Conservation (phyloP, 352 stramenopile genomes). For the Globisporangium uncinulatum region DNA sequence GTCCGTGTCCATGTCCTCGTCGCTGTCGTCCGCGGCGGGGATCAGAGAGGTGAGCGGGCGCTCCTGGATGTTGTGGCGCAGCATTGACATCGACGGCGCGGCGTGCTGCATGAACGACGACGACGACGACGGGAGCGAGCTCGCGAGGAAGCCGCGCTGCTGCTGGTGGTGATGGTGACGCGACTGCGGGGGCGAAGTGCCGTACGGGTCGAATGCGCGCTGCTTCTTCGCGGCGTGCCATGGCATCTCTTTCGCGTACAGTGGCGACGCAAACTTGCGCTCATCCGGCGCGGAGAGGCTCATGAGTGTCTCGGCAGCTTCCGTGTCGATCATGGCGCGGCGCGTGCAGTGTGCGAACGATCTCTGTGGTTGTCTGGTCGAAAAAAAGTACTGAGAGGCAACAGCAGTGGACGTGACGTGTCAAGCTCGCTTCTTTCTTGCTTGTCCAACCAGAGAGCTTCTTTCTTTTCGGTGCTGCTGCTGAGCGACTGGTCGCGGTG, state of each 20-base stretch:
- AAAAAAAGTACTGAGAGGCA: too few relatives aligned
- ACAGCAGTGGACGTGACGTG: slow-evolving; percentile 11
- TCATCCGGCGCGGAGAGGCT: slow-evolving; percentile 73
- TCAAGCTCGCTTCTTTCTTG: neutral
- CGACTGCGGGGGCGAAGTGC: neutral
- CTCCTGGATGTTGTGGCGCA: slow-evolving; percentile 56
- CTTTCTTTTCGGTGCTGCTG: too few relatives aligned
- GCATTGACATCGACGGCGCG: slow-evolving; percentile 25
- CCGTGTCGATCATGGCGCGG: slow-evolving; percentile 51
- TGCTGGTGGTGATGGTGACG: slow-evolving; percentile 22
- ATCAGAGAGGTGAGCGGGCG: slow-evolving; percentile 71
- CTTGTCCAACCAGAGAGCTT: too few relatives aligned
- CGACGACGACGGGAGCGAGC: slow-evolving; percentile 38
- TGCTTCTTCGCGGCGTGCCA: slow-evolving; percentile 34
- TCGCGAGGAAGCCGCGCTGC: slow-evolving; percentile 26
- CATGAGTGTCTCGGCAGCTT: slow-evolving; percentile 77
- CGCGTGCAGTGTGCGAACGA: neutral
- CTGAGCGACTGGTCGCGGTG: too few relatives aligned
- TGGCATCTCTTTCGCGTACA: slow-evolving; percentile 48
- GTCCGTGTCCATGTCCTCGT: slow-evolving; percentile 52
- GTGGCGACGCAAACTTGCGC: slow-evolving; percentile 48
- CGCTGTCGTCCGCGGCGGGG: slow-evolving; percentile 33
- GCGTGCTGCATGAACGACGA: slow-evolving; percentile 43
- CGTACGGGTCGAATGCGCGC: slow-evolving; percentile 15
- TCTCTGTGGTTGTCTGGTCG: neutral